These are phyloP conservation scores for Penicillium daleae DNA, from an alignment of 495 filamentous ascomycete species.

Conservation along the genomic window DNA sequence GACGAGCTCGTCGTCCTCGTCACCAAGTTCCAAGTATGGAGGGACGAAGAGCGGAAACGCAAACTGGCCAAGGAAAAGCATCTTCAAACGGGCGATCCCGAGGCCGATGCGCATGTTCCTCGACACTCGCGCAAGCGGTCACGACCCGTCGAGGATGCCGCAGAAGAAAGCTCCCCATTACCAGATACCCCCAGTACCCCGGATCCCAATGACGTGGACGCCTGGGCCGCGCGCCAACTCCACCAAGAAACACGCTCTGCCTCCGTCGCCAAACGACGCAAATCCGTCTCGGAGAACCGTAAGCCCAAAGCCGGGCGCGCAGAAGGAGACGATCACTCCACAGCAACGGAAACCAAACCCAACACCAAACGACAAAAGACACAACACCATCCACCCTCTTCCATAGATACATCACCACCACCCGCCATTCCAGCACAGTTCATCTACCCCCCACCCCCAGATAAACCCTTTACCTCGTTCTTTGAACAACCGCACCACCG, in stretches of 20 bases:
- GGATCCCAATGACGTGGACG: slow-evolving; percentile 73
- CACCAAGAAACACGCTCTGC: slow-evolving; percentile 67
- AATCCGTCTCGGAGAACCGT: slow-evolving; percentile 21
- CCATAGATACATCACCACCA: slow-evolving; percentile 21
- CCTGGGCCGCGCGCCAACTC: slow-evolving; percentile 70
- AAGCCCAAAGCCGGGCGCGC: slow-evolving; percentile 19
- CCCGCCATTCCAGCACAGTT: slow-evolving; percentile 79
- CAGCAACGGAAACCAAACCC: slow-evolving; percentile 25
- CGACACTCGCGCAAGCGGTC: slow-evolving; percentile 34
- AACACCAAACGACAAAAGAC: slow-evolving; percentile 39
- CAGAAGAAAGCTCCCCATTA: slow-evolving; percentile 27
- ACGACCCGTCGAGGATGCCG: slow-evolving; percentile 20
- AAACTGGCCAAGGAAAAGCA: slow-evolving; percentile 69
- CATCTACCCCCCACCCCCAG: slow-evolving; percentile 36
- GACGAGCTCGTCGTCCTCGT: slow-evolving; percentile 76
- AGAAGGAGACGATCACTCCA: slow-evolving; percentile 15
- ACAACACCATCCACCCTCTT: slow-evolving; percentile 12
- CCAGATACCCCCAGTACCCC: slow-evolving; percentile 50
- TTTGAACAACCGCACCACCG: slow-evolving; percentile 77
- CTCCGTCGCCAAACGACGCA: slow-evolving; percentile 36
- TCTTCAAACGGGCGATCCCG: slow-evolving; percentile 29
- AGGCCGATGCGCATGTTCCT: slow-evolving; percentile 16
- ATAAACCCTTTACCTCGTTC: slow-evolving; percentile 82
- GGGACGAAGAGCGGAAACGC: slow-evolving; percentile 83
- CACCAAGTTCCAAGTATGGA: slow-evolving; percentile 86